Evolutionary conservation across 305 asterid genomes (phyloP).

Genomic region (Fraxinus nigra): DNA sequence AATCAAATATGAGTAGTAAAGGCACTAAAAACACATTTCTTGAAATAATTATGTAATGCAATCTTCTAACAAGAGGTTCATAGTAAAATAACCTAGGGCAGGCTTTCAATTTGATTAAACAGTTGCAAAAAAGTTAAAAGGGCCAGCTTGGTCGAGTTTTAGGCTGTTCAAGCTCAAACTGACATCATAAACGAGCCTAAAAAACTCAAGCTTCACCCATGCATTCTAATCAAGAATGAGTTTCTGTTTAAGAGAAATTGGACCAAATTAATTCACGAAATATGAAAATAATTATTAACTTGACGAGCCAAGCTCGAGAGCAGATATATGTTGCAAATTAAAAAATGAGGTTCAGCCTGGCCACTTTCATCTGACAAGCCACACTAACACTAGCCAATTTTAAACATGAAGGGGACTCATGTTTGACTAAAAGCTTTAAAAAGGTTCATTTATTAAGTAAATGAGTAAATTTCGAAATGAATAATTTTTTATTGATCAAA

Average conservation of each 20-base stretch:
- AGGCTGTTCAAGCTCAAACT: neutral
- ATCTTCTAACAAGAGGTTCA: neutral
- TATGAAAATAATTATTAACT: neutral
- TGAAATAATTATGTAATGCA: neutral
- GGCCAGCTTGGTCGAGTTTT: neutral
- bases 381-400: neutral
- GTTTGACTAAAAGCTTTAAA: neutral
- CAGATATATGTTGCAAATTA: neutral
- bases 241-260: neutral
- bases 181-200: neutral
- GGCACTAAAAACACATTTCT: neutral
- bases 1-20: neutral
- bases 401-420: neutral
- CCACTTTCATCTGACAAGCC: neutral
- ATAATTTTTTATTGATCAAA: neutral
- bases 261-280: neutral
- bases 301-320: neutral
- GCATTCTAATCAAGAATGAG: neutral
- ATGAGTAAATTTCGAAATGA: neutral
- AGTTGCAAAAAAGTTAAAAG: neutral
- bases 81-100: neutral
- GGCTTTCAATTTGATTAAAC: neutral
- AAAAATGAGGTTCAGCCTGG: neutral
- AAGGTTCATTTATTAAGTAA: neutral
- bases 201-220: neutral